Base-by-base conservation (phyloP, 352 stramenopile genomes). In the Peronospora tabacina region DNA sequence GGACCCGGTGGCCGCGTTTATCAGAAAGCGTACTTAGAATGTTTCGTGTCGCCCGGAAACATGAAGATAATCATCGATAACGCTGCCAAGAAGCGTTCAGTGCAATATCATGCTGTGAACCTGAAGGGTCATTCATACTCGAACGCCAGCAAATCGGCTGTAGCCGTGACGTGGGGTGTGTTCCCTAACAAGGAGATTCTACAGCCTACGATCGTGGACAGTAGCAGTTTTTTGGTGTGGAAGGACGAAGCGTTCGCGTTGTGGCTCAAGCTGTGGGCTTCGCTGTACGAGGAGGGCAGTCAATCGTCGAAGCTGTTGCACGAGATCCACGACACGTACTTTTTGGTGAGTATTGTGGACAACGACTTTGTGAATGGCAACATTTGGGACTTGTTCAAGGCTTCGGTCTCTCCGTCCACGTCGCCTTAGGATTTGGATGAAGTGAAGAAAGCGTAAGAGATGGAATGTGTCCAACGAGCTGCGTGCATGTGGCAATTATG, bases 11-110 rank as follows among this genome's bases (percentile, higher is more conserved):
- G 96, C 28, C 86, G 83, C 39, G 95, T 99, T 32, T 99, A 99
- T 74, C 96, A 99, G 70, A 98, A 99, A 75, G 95, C 94, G 17
- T 99, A 99, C 70, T 88, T 98, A 51, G 96, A 99, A 75, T 98
- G 93, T 68, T 99, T 99, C 66, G 86, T 95, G 44, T 97, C 85
- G 45, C 95, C 94, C 5, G 78, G 94, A 46, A 90, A 90, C 54
- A 82, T 95, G 66, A 91, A 90, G 63, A 85, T 84, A 54, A 85
- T 95, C 52, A 95, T 95, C 19, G 81, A 95, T 13, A 84, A 85
- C 20, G 82, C 78, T 9, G 64, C 85, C 6, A 74, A 74, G 58
- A 83, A 98, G 66, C 68, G 58, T 43, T 87, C 75, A 44, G 75
- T 93, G 52, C 79, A 93, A 58, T 97, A 95, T 68, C 83, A 96